Evolutionary conservation across 1,284 basidiomycete genomes (phyloP), one percentile per base, ranked within the genome.

Genomic region (Tilletia horrida): DNA sequence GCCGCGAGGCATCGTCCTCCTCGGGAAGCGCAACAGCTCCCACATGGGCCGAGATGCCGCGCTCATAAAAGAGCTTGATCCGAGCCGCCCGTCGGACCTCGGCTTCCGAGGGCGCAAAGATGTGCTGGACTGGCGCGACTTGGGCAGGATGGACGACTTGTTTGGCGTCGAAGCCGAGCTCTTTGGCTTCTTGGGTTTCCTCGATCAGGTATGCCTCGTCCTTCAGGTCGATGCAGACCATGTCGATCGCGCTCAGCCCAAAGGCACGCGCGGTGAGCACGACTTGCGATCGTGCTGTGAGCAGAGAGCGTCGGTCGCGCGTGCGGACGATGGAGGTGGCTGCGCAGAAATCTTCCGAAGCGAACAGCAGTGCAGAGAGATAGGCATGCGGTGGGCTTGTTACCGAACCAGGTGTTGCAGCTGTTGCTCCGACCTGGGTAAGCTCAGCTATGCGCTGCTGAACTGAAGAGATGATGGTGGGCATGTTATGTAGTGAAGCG

Each of bases 91-190:
- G 88, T 21, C 48, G 25, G 63, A 44, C 66, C 89, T 92, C 91
- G 82, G 88, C 83, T 21, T 85, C 82, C 0, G 87, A 88, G 0
- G 93, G 93, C 0, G 91, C 87, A 80, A 91, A 97, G 0, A 88
- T 89, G 2, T 64, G 42, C 73, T 93, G 91, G 47, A 95, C 92
- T 4, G 86, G 84, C 25, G 87, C 86, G 2, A 96, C 87, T 82
- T 97, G 94, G 14, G 84, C 84, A 0, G 94, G 93, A 83, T 97
- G 94, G 64, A 97, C 95, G 1, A 91, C 92, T 91, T 96, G 93
- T 57, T 82, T 82, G 8, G 79, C 81, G 61, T 81, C 78, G 59
- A 72, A 81, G 0, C 81, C 81, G 3, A 82, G 62, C 65, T 72
- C 50, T n/a, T 72, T 69, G 13, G 74, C 81, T 74, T 95, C 92